These are phyloP conservation scores for Kluyveromyces starmeri DNA, from an alignment of 805 yeast genomes.

Conservation along the genomic window DNA sequence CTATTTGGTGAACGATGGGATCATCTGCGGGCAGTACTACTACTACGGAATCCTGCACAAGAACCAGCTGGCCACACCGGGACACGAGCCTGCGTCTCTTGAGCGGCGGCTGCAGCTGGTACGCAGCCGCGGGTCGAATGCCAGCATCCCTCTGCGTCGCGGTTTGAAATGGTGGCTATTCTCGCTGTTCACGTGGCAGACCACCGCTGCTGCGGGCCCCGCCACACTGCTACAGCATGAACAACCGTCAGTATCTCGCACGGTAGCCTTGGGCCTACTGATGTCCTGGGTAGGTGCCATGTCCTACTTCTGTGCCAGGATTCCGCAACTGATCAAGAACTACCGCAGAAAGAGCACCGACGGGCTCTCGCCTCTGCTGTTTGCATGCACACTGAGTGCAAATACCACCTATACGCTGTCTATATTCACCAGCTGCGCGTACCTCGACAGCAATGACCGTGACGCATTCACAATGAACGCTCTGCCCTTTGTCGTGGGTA, in stretches of 20 bases:
- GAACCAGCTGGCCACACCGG: conserved; percentile 25
- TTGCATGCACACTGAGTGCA: conserved; percentile 70
- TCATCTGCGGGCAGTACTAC: conserved; percentile 61
- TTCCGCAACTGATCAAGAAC: conserved; percentile 80
- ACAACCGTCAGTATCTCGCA: conserved; percentile 6
- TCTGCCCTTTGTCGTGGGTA: conserved; percentile 75
- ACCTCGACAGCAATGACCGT: conserved; percentile 33
- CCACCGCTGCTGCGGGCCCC: neutral
- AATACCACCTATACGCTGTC: conserved; percentile 71
- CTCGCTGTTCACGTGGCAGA: conserved; percentile 2
- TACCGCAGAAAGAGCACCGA: conserved; percentile 71
- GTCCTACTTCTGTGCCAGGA: conserved; percentile 66
- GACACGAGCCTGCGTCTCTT: conserved; percentile 28
- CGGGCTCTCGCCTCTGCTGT: conserved; percentile 75
- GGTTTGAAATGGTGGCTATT: conserved; percentile 7
- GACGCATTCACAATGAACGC: conserved; percentile 52
- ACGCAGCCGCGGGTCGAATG: conserved; percentile 8
- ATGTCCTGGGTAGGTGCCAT: conserved; percentile 76
- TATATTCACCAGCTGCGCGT: conserved; percentile 57
- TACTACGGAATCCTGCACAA: conserved; percentile 43
- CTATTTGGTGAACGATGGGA: conserved; percentile 61
- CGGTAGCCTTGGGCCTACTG: conserved; percentile 31
- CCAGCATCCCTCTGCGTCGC: neutral
- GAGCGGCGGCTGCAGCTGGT: conserved; percentile 7
- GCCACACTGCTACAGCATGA: neutral